Percentiles rank a stretch among this genome's conserved stretches.
These are phyloP conservation scores for Lasiosphaeriaceae sp. DNA, from an alignment of 495 filamentous ascomycete genomes.

Conservation along the genomic window DNA sequence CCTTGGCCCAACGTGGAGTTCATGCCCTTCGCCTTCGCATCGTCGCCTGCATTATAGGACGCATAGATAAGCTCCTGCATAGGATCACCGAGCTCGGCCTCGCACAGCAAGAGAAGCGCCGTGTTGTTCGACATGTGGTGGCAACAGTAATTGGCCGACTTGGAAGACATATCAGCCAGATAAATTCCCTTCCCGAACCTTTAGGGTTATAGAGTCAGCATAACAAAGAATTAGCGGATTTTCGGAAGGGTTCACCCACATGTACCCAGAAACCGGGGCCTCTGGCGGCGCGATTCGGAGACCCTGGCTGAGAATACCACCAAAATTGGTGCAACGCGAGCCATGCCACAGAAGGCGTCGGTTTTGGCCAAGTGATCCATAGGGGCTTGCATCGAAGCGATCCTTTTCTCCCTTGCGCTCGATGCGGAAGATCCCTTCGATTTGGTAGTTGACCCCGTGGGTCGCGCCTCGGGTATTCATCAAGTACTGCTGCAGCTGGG, in stretches of 20 bases:
- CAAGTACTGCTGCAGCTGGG: conserved; percentile 61
- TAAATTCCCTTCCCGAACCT: conserved; percentile 94
- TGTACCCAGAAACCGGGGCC: conserved; percentile 71
- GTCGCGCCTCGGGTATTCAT: conserved; percentile 61
- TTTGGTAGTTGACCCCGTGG: conserved; percentile 52
- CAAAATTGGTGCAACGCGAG: conserved; percentile 72
- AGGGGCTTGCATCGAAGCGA: conserved; percentile 58
- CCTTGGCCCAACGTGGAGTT: conserved; percentile 67
- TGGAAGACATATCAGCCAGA: conserved; percentile 73
- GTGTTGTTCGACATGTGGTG: conserved; percentile 39
- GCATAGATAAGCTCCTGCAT: conserved; percentile 53
- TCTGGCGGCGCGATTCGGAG: conserved; percentile 83
- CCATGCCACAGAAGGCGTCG: conserved; percentile 84
- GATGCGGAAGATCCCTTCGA: conserved; percentile 81
- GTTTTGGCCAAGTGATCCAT: conserved; percentile 39
- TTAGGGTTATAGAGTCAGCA: too few relatives aligned
- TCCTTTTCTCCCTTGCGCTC: conserved; percentile 69
- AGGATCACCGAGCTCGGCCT: conserved; percentile 71
- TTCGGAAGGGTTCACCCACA: too few relatives aligned
- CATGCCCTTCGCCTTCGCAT: conserved; percentile 55
- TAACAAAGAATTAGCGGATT: too few relatives aligned
- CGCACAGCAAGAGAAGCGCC: conserved; percentile 66
- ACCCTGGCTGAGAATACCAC: conserved; percentile 78
- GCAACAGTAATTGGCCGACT: conserved; percentile 73
- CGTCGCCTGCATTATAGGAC: conserved; percentile 58